phyloP scores from a whole-genome alignment of 495 filamentous ascomycete genomes.

The Neurospora sp. region DNA sequence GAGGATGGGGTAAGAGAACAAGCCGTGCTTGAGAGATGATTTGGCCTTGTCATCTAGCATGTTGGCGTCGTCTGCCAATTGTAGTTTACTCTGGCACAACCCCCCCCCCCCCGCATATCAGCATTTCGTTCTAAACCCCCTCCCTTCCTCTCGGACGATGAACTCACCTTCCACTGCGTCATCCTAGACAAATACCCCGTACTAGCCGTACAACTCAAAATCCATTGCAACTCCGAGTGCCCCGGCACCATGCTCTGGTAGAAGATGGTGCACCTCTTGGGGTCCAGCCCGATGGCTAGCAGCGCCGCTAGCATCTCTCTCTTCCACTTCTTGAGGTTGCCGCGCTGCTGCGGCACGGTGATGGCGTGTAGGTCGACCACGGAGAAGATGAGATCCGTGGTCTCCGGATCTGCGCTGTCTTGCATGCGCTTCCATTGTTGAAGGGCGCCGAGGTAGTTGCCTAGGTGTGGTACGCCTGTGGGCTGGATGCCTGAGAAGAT shows the following conservation, averaged over 20 bases:
- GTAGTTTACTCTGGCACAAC: constrained; percentile 61
- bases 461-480: constrained; percentile 88
- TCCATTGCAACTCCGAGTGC: constrained; percentile 92
- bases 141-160: no score
- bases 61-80: constrained; percentile 43
- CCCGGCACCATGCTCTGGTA: constrained; percentile 68
- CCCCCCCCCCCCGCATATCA: no score
- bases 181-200: constrained; percentile 86
- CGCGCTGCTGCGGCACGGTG: constrained; percentile 57
- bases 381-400: constrained; percentile 58
- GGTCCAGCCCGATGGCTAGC: constrained; percentile 75
- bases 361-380: constrained; percentile 92
- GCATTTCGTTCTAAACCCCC: no score
- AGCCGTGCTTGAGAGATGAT: constrained; percentile 65
- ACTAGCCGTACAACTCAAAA: constrained; percentile 77
- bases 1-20: constrained; percentile 93
- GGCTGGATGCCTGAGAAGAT: constrained; percentile 97
- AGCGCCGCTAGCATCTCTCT: constrained; percentile 67
- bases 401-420: constrained; percentile 40
- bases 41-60: constrained; percentile 43
- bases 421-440: constrained; percentile 76
- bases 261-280: constrained; percentile 67
- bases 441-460: constrained; percentile 93
- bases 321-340: constrained; percentile 49
- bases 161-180: constrained; percentile 92